phyloP scores from a whole-genome alignment of 2,329 filamentous ascomycete species.

The Colletotrichum lentis region DNA sequence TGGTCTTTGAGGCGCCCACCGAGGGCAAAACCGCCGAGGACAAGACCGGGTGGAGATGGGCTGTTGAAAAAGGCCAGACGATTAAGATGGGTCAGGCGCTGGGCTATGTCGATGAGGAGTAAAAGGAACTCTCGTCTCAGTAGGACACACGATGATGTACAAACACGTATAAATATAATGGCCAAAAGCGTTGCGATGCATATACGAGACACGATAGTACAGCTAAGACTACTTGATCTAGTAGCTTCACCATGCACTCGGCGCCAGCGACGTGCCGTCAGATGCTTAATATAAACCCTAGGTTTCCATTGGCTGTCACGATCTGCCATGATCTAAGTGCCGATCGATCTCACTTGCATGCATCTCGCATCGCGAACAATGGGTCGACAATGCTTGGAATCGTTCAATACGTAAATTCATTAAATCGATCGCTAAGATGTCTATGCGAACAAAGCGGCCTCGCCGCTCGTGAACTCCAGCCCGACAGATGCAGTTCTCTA shows the following conservation, averaged over 20 bases:
- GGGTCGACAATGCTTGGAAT: not conserved
- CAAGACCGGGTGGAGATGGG: constrained; percentile 82
- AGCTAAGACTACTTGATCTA: not conserved
- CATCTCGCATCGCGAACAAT: not conserved
- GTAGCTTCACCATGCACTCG: not conserved
- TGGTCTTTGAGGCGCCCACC: constrained; percentile 90
- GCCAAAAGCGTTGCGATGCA: not conserved
- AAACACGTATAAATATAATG: constrained; percentile 5
- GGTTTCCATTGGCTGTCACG: not conserved
- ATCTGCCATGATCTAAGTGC: not conserved
- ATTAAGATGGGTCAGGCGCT: constrained; percentile 90
- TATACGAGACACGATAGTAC: not conserved
- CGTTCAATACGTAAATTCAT: constrained; percentile 33
- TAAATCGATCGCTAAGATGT: constrained; percentile 24
- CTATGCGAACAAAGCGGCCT: not conserved
- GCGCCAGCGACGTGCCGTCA: not conserved
- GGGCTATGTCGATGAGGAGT: constrained; percentile 72
- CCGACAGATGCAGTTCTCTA: constrained; percentile 18
- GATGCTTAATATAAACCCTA: constrained; percentile 21
- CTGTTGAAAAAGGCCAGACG: constrained; percentile 83
- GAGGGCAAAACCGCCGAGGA: constrained; percentile 47
- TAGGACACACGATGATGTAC: constrained; percentile 16
- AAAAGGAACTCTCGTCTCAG: constrained; percentile 33
- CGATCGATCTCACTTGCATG: not conserved
- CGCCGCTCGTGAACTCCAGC: constrained; percentile 23